phyloP scores from a whole-genome alignment of 306 rosid species.

The Canavalia gladiata region DNA sequence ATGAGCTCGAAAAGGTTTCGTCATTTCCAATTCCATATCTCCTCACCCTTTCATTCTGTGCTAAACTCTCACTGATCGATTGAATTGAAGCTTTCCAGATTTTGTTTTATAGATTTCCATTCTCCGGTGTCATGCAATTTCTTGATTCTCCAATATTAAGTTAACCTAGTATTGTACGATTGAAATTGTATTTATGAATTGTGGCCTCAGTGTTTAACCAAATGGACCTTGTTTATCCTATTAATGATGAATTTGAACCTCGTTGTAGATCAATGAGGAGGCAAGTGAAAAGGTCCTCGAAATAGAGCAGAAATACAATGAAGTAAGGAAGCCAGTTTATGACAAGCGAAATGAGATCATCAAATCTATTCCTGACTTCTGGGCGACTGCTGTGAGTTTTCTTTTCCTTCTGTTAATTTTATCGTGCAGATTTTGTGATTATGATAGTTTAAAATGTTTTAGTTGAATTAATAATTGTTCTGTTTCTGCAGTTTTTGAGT shows the following conservation, averaged over 20 bases:
- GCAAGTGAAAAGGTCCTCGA: slow-evolving; percentile 91
- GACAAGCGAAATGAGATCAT: slow-evolving; percentile 80
- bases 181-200: not conserved
- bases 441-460: not conserved
- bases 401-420: not conserved
- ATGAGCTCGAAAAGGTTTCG: slow-evolving; percentile 86
- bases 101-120: not conserved
- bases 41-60: not conserved
- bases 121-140: not conserved
- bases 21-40: not conserved
- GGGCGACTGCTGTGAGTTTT: slow-evolving; percentile 88
- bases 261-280: slow-evolving; percentile 86
- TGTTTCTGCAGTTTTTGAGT: slow-evolving; percentile 69
- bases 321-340: slow-evolving; percentile 81
- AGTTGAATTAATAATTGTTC: not conserved
- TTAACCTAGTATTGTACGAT: not conserved
- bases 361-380: slow-evolving; percentile 90
- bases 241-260: slow-evolving; percentile 12
- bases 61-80: not conserved
- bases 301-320: slow-evolving; percentile 92
- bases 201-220: not conserved
- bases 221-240: not conserved
- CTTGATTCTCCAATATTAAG: not conserved
- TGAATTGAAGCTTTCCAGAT: not conserved
- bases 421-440: not conserved